These are phyloP conservation scores for Hygrophorus russula DNA, from an alignment of 768 basidiomycete species.

Conservation along the genomic window DNA sequence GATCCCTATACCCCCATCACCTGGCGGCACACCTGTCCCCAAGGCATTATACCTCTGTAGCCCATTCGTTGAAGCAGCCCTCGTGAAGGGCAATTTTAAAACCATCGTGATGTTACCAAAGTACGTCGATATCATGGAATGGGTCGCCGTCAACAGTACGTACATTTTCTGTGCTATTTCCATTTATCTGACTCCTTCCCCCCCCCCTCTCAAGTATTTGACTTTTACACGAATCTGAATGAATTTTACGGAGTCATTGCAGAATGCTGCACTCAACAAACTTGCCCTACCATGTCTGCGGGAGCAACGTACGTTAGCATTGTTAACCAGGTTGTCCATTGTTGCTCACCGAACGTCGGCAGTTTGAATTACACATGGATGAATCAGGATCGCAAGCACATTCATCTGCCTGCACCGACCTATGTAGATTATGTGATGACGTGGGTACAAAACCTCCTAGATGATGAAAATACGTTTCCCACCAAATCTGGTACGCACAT, in stretches of 20 bases:
- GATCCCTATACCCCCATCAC: slow-evolving; percentile 27
- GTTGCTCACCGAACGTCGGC: slow-evolving; percentile 5
- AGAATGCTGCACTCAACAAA: slow-evolving; percentile 86
- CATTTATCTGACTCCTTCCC: neutral
- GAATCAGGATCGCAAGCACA: slow-evolving; percentile 86
- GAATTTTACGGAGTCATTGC: slow-evolving; percentile 93
- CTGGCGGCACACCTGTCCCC: slow-evolving; percentile 16
- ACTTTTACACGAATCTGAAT: slow-evolving; percentile 95
- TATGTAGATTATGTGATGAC: slow-evolving; percentile 99
- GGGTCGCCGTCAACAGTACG: slow-evolving; percentile 76
- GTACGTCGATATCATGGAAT: slow-evolving; percentile 97
- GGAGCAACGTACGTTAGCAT: slow-evolving; percentile 60
- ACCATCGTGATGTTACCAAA: slow-evolving; percentile 94
- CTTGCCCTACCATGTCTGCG: slow-evolving; percentile 90
- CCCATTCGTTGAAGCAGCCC: slow-evolving; percentile 92
- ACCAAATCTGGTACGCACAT: slow-evolving; percentile 75
- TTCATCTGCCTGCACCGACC: slow-evolving; percentile 87
- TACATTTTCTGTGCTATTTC: slow-evolving; percentile 9
- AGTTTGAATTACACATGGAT: slow-evolving; percentile 98
- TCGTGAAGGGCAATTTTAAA: slow-evolving; percentile 97
- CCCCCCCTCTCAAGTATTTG: slow-evolving; percentile 68
- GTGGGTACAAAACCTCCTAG: slow-evolving; percentile 91
- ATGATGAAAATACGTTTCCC: slow-evolving; percentile 88
- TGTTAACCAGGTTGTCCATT: neutral
- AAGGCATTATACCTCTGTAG: slow-evolving; percentile 86